A percentile compares a stretch with the other conserved stretches of the same genome.
phyloP scores from a whole-genome alignment of 75 land plant species.

The Isoetes taiwanensis region DNA sequence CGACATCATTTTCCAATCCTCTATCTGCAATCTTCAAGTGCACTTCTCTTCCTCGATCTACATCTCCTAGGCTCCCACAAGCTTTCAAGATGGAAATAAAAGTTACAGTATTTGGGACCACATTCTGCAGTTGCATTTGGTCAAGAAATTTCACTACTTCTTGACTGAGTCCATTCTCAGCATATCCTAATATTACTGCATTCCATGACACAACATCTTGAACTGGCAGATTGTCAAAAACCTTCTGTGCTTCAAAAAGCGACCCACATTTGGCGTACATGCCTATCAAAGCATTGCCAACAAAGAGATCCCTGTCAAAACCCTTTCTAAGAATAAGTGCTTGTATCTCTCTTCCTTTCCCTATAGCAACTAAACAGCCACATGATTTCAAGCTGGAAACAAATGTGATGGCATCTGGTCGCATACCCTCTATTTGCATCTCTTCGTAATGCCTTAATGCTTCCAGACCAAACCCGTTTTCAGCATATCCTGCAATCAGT shows the following conservation, averaged over 20 bases:
- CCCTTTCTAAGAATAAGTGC: constrained; percentile 24
- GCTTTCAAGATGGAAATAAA: no score
- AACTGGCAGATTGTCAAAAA: constrained; percentile 19
- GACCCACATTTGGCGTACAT: constrained; percentile 51
- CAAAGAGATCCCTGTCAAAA: not conserved
- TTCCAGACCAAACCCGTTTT: no score
- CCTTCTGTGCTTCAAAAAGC: constrained; percentile 21
- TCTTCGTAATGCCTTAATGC: no score
- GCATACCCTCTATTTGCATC: no score
- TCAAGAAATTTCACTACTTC: constrained; percentile 16
- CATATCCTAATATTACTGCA: constrained; percentile 38
- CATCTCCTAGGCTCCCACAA: not conserved
- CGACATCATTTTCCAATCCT: constrained; percentile 1
- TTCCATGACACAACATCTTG: constrained; percentile 37
- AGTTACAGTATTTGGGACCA: no score
- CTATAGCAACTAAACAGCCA: no score
- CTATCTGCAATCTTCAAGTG: constrained; percentile 2
- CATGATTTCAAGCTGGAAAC: no score
- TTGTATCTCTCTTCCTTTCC: constrained; percentile 28
- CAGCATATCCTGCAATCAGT: no score
- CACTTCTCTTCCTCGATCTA: constrained; percentile 6
- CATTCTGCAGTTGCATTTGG: constrained; percentile 14
- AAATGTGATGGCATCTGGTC: no score
- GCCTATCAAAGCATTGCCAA: constrained; percentile 35
- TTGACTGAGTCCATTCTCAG: constrained; percentile 11